phyloP scores from a whole-genome alignment of 768 basidiomycete genomes.

The Russula griseocarnosa region DNA sequence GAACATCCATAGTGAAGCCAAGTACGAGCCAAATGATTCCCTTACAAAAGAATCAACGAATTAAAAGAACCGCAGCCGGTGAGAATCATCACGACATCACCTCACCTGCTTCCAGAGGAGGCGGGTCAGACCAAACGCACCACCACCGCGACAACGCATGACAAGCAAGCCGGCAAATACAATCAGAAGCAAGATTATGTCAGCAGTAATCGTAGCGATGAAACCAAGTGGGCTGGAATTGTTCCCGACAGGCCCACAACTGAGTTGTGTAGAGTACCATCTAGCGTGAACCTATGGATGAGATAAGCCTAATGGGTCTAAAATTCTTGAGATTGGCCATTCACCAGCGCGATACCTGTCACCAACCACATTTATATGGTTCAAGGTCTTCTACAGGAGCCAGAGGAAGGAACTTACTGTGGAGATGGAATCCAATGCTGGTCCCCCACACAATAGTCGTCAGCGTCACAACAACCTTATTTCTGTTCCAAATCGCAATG shows the following conservation, averaged over 20 bases:
- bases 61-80: neutral
- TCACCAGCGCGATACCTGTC: neutral
- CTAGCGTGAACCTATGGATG: neutral
- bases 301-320: neutral
- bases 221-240: neutral
- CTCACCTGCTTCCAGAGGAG: neutral
- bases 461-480: neutral
- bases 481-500: slow-evolving; percentile 7
- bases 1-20: neutral
- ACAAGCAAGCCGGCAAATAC: slow-evolving; percentile 10
- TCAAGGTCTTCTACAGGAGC: neutral
- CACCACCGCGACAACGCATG: neutral
- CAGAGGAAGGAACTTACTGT: neutral
- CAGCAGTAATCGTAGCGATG: neutral
- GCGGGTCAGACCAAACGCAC: neutral
- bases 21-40: neutral
- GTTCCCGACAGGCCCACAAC: neutral
- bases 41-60: neutral
- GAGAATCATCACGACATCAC: no score
- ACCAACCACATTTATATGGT: neutral
- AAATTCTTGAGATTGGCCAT: neutral
- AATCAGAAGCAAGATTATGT: slow-evolving; percentile 3
- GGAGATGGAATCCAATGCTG: neutral
- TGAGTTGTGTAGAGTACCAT: neutral
- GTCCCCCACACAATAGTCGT: neutral